phyloP scores from a whole-genome alignment of 345 rosid species.

The Citrus sinensis region DNA sequence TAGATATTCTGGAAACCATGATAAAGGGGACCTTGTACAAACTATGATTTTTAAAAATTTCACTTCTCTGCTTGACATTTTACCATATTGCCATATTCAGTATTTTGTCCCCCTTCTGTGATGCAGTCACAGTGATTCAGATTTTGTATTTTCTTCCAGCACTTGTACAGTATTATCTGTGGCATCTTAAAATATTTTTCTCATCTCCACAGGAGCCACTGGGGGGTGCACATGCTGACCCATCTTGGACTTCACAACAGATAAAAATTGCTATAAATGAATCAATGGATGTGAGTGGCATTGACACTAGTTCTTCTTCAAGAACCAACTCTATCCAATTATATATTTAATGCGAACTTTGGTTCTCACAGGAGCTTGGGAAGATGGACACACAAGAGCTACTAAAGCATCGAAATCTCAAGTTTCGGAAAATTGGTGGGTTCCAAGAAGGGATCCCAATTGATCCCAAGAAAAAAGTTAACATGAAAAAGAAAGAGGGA shows the following conservation, averaged over 20 bases:
- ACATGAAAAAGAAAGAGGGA: conserved; percentile 71
- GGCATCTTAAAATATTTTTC: conserved; percentile 14
- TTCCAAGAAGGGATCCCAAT: conserved; percentile 61
- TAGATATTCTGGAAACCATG: not conserved
- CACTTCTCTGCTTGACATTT: conserved; percentile 6
- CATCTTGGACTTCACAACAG: conserved; percentile 84
- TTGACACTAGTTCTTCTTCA: conserved; percentile 10
- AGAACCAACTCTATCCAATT: conserved; percentile 1
- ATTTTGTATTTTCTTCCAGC: conserved; percentile 9
- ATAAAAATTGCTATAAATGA: conserved; percentile 78
- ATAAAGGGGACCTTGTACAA: not conserved
- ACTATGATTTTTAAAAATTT: not conserved
- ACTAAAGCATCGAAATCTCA: conserved; percentile 67
- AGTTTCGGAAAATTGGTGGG: conserved; percentile 83
- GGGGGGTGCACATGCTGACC: conserved; percentile 94
- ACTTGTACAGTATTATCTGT: conserved; percentile 5
- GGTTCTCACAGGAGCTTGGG: conserved; percentile 58
- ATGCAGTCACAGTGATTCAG: not conserved
- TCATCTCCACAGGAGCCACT: conserved; percentile 69
- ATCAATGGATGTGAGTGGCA: conserved; percentile 66
- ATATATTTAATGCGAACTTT: conserved; percentile 3
- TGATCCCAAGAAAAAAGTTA: conserved; percentile 58
- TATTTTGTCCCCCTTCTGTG: not conserved
- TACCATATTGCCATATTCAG: not conserved
- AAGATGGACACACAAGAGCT: conserved; percentile 64